Evolutionary conservation across 495 filamentous ascomycete genomes (phyloP), one percentile per base, ranked within the genome.

Genomic region (Tuber indicum): DNA sequence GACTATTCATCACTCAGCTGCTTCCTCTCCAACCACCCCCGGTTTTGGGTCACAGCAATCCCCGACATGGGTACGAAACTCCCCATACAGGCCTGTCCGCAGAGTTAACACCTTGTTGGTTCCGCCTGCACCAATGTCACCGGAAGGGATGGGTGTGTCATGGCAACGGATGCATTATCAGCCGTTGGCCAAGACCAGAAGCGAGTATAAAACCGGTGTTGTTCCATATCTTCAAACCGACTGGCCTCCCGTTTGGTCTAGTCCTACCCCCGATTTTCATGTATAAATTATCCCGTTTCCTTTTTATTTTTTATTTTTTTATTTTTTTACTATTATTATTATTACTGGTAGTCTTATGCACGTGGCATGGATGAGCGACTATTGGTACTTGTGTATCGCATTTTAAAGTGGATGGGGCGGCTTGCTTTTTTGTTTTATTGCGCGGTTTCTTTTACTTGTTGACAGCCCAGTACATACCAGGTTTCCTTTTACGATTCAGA

Each of bases 111-210:
- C 93, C 5, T 87, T 99, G 32, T 88, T 98, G 26, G 92, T 96
- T 44, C 96, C 95, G 19, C 93, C 96, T 72, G 92, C 94, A 0
- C 92, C 93, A 21, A 88, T 89, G 0, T 92, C 93, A 17, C 88
- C 97, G 71, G 89, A 94, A 71, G 91, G 93, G 78, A 91, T 92
- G 75, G 83, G 89, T 83, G 87, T 91, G 83, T 83, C 88, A 75
- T 86, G 92, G 83, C 86, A 93, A 79, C 93, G 97, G 85, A 97
- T 99, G 94, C 96, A 97, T 82, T 99, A 98, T 79, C 95, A 97
- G 81, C 93, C 95, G 7, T 85, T 99, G 14, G 92, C 93, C 5
- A 93, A 93, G 82, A 84, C 88, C 14, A 87, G 89, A 5, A 89
- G 91, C 72, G 93, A 97, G 77, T 88, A 91, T 73, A 91, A 91